Evolutionary conservation across 805 yeast species (phyloP), one percentile per base, ranked within the genome.

Genomic region (Torulaspora microellipsoides): DNA sequence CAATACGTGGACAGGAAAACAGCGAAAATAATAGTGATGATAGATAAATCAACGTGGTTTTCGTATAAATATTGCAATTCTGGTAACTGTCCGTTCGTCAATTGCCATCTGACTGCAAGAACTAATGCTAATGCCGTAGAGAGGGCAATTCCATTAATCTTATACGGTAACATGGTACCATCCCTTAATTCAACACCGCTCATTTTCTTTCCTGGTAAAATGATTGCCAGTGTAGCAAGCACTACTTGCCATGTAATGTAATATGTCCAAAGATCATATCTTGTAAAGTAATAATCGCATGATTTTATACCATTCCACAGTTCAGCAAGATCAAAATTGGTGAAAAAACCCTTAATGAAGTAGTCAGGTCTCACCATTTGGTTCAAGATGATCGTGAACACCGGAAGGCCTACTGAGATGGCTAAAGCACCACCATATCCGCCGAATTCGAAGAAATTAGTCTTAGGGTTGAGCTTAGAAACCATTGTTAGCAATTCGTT

Each of bases 51-150:
- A 31, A 83, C 58, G 43, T 81, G 75, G 59, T 90, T 79, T 31
- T 76, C 75, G 62, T 86, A 86, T 14, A 93, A 59, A 53, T 78
- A 91, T 52, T 74, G 81, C 46, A 93, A 73, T 63, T 91, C 98
- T 0, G 96, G 96, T 65, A 85, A 66, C 47, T 62, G 66, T 23
- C 80, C 81, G 13, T 69, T 64, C 1, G 84, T 74, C 17, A 68
- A 48, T 36, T 64, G 69, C 48, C 73, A 73, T 51, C 97, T 74
- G 11, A 78, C 71, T 1, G 65, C 62, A 17, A 89, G 62, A 53
- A 60, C 42, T 57, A 67, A 31, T 51, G 67, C 27, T 23, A 77
- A 51, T 4, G 66, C 45, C 0, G 72, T 59, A 25, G 79, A 70
- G 47, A 87, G 68, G 20, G 76, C 69, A 38, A 73, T 63, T 10